phyloP scores from a whole-genome alignment of 202 grass and related monocot genomes.

The Elaeis oleifera region DNA sequence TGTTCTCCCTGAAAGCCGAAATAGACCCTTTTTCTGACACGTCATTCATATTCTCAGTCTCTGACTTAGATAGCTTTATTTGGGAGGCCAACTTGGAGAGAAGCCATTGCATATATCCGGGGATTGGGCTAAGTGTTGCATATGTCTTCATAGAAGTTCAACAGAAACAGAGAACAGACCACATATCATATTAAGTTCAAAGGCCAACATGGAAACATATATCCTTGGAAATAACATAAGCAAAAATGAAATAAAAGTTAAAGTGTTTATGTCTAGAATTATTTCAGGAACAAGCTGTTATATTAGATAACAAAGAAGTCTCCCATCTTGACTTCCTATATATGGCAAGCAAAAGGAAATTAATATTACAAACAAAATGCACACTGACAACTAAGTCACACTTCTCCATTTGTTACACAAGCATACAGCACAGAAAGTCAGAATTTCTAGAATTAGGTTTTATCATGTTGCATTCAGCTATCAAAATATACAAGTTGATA shows the following conservation, averaged over 20 bases:
- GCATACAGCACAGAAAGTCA: too few relatives aligned
- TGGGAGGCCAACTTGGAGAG: conserved; percentile 71
- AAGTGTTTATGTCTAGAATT: too few relatives aligned
- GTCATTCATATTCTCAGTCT: conserved; percentile 26
- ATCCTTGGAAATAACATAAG: neutral
- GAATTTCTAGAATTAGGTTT: too few relatives aligned
- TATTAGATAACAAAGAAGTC: too few relatives aligned
- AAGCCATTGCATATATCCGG: conserved; percentile 96
- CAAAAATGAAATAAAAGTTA: neutral
- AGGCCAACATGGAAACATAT: neutral
- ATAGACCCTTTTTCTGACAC: conserved; percentile 23
- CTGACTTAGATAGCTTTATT: conserved; percentile 55
- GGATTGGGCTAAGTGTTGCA: conserved; percentile 83
- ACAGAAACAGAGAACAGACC: conserved; percentile 1
- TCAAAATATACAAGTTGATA: too few relatives aligned
- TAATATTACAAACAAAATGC: too few relatives aligned
- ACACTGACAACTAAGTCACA: too few relatives aligned
- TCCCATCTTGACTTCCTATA: too few relatives aligned
- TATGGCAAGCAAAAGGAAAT: too few relatives aligned
- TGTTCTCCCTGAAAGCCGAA: conserved; percentile 66
- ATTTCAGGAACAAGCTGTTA: too few relatives aligned
- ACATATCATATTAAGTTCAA: conserved; percentile 2
- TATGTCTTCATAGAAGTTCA: conserved; percentile 41
- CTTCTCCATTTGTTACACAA: too few relatives aligned
- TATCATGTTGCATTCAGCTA: too few relatives aligned